Base-by-base conservation (phyloP, 352 stramenopile genomes). In the Nothophytophthora sp. region DNA sequence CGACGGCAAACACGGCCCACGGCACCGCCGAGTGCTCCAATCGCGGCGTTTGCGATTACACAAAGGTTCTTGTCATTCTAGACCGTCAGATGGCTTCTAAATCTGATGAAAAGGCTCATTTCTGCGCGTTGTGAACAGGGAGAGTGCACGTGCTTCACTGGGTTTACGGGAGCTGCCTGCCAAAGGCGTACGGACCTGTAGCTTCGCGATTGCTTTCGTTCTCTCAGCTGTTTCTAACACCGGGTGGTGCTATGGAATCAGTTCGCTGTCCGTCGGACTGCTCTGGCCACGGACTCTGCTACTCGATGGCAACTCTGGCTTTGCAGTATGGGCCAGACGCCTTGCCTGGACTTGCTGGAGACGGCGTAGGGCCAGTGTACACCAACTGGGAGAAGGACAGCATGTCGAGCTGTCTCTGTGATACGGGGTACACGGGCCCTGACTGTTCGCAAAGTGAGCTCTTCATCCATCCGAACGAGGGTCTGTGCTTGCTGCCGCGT, bases 341-440 rank as follows among this genome's bases (percentile, higher is more conserved):
- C 1, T 24, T 63, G 3, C 60, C 75, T 34, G 52, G 60, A 1
- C 37, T 69, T 7, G 72, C 35, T 29, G 70, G 71, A 8, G 60
- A 75, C 18, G 80, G 78, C 4, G 30, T 76, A 11, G 82, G 76
- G 1, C 77, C 69, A 3, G 57, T 52, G 27, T 96, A 96, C 50
- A 67, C 67, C 0, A 96, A 96, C 60, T 96, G 87, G 87, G 87
- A 96, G 45, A 90, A 81, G 23, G 63, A 91, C 48, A 84, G 67
- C 47, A 77, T 93, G 48, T 83, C 73, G 4, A 60, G 64, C 6
- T 97, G 88, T 52, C 70, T 88, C 43, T 97, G 88, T 49, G 88
- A 96, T 57, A 74, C 65, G 42, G 87, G 88, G 5, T 97, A 85
- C 60, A 80, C 70, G 0, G 87, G 87, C 7, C 75, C 86, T 2